A percentile compares a stretch with the other conserved stretches of the same genome.
Evolutionary conservation across 306 rosid genomes (phyloP).

Genomic region (Trifolium repens): DNA sequence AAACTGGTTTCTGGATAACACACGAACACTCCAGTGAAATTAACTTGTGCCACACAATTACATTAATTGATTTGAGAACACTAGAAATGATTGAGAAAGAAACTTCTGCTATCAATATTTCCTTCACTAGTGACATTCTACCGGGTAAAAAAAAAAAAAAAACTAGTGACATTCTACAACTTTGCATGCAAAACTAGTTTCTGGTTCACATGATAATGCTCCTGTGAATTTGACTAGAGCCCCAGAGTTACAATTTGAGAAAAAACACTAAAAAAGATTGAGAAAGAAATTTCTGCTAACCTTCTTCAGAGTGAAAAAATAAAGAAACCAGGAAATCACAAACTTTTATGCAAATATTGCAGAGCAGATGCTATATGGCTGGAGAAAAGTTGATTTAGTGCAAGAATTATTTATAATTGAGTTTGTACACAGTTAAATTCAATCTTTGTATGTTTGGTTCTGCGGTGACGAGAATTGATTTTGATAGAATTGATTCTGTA

Average conservation of each 20-base stretch:
- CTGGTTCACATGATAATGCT: constrained; percentile 14
- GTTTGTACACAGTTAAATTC: constrained; percentile 15
- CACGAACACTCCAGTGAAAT: not conserved
- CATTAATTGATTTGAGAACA: not conserved
- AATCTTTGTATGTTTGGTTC: too few species aligned
- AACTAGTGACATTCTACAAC: constrained; percentile 14
- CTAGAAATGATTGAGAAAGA: not conserved
- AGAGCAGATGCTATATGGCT: constrained; percentile 1
- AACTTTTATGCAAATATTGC: not conserved
- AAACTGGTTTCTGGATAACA: constrained; percentile 18
- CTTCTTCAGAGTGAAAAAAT: constrained; percentile 11
- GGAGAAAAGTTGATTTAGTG: constrained; percentile 9
- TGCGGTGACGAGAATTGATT: too few species aligned
- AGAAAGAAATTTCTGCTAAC: constrained; percentile 6
- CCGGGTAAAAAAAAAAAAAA: too few species aligned
- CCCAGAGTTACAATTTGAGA: constrained; percentile 1
- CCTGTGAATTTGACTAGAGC: not conserved
- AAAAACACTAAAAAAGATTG: constrained; percentile 7
- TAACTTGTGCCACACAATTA: not conserved
- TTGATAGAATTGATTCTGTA: too few species aligned
- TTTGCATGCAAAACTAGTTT: constrained; percentile 6
- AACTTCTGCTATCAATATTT: not conserved
- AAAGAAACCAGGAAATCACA: constrained; percentile 2
- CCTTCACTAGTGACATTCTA: constrained; percentile 17
- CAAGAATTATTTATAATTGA: constrained; percentile 20